Percentiles rank a stretch among this genome's conserved stretches.
These are phyloP conservation scores for Grigorovia humatica DNA, from an alignment of 805 yeast genomes.

Conservation along the genomic window DNA sequence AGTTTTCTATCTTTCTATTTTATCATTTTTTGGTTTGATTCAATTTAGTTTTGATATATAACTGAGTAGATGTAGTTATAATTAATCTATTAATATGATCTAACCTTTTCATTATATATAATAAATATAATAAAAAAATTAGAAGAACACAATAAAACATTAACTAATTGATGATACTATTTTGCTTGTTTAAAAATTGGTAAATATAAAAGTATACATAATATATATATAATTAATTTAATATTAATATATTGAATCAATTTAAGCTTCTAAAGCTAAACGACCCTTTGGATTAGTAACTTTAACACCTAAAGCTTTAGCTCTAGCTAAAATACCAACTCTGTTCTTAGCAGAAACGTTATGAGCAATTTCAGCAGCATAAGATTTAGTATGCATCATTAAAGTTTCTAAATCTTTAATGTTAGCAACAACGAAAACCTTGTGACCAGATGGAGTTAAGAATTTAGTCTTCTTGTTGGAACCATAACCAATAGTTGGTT, in stretches of 20 bases:
- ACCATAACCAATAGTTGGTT: conserved; percentile 99
- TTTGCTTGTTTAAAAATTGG: background rate
- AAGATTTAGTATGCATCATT: conserved; percentile 93
- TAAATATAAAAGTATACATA: background rate
- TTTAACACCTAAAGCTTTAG: conserved; percentile 96
- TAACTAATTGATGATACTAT: background rate
- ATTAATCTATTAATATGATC: background rate
- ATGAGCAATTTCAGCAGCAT: conserved; percentile 99
- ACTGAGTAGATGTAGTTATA: background rate
- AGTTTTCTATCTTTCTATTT: background rate
- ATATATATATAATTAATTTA: conserved; percentile 3
- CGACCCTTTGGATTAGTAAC: conserved; percentile 99
- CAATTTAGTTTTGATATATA: too few species aligned
- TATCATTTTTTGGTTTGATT: too few species aligned
- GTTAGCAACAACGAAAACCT: conserved; percentile 90
- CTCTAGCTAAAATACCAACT: conserved; percentile 90
- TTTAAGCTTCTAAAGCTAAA: conserved; percentile 93
- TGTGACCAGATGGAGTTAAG: conserved; percentile 96
- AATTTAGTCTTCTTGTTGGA: conserved; percentile 97
- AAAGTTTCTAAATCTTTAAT: conserved; percentile 87
- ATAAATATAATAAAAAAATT: too few species aligned
- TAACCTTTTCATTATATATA: background rate
- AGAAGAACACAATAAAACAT: background rate
- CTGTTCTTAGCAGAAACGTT: conserved; percentile 97
- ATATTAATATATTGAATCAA: conserved; percentile 2